phyloP scores from a whole-genome alignment of 1,284 basidiomycete genomes.

The Ceratobasidium sp. region DNA sequence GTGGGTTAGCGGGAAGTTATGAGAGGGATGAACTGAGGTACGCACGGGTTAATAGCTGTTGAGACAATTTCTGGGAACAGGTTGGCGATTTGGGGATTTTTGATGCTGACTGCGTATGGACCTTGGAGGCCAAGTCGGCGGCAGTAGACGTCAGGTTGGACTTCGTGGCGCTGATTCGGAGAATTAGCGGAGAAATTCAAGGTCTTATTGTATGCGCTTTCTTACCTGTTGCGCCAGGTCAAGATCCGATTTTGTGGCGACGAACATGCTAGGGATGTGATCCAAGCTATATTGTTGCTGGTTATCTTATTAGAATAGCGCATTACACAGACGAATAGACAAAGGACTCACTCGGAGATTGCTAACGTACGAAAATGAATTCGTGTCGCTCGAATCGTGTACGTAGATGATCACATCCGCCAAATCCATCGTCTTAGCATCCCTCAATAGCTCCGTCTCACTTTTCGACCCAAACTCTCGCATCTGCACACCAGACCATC shows the following conservation, averaged over 20 bases:
- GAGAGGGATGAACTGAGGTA: conserved; percentile 47
- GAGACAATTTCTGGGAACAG: conserved; percentile 88
- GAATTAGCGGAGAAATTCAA: background rate
- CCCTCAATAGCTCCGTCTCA: conserved; percentile 91
- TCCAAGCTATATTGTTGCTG: conserved; percentile 97
- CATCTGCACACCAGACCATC: conserved; percentile 65
- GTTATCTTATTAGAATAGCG: background rate
- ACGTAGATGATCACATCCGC: conserved; percentile 97
- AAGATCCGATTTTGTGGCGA: conserved; percentile 98
- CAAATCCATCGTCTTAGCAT: conserved; percentile 89
- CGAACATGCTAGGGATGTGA: conserved; percentile 94
- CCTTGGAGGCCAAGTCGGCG: conserved; percentile 86
- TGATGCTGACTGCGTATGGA: conserved; percentile 91
- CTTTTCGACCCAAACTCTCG: conserved; percentile 98
- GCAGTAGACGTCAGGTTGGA: conserved; percentile 98
- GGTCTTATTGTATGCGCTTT: conserved; percentile 16
- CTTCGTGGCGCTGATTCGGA: conserved; percentile 85
- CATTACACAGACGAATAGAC: background rate
- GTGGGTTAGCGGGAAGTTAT: conserved; percentile 47
- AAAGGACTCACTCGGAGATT: conserved; percentile 82
- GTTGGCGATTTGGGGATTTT: conserved; percentile 87
- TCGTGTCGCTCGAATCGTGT: conserved; percentile 98
- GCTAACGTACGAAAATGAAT: conserved; percentile 98
- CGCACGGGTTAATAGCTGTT: conserved; percentile 89
- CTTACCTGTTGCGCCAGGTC: conserved; percentile 93